Evolutionary conservation across 2,329 filamentous ascomycete species (phyloP).

Genomic region (Penicillium nordicum): DNA sequence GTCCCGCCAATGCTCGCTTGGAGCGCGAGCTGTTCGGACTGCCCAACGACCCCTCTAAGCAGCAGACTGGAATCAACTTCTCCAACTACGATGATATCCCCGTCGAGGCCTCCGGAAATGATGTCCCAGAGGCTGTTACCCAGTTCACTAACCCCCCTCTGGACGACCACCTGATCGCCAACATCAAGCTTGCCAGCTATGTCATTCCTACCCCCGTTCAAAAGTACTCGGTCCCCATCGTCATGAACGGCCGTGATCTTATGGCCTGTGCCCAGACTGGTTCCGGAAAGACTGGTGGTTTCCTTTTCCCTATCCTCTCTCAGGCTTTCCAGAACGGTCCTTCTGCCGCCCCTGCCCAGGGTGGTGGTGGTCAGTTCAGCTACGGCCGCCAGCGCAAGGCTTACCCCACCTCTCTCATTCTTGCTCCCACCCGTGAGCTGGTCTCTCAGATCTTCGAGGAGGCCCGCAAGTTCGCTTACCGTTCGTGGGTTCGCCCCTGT

Average conservation of each 20-base stretch:
- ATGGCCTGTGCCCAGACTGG: constrained; percentile 99
- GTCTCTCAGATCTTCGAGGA: constrained; percentile 99
- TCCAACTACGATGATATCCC: constrained; percentile 99
- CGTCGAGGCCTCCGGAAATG: constrained; percentile 89
- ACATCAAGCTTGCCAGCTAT: constrained; percentile 93
- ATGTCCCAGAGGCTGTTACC: constrained; percentile 87
- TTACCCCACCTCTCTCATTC: constrained; percentile 90
- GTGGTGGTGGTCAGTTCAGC: constrained; percentile 51
- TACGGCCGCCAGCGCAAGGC: constrained; percentile 96
- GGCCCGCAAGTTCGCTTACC: constrained; percentile 95
- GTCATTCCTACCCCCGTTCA: constrained; percentile 95
- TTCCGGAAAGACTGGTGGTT: constrained; percentile 99
- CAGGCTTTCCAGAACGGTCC: constrained; percentile 92
- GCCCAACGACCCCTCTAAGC: constrained; percentile 87
- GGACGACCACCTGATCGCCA: constrained; percentile 86
- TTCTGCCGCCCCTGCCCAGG: constrained; percentile 61
- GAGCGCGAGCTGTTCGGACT: constrained; percentile 96
- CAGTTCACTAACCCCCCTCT: constrained; percentile 92
- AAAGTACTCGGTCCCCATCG: constrained; percentile 99
- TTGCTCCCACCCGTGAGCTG: constrained; percentile 95
- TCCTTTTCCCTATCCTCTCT: constrained; percentile 98
- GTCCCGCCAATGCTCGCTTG: constrained; percentile 78
- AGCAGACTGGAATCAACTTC: constrained; percentile 99
- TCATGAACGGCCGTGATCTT: constrained; percentile 94
- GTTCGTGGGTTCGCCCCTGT: constrained; percentile 96